Evolutionary conservation across 306 rosid genomes (phyloP), one percentile per base, ranked within the genome.

Genomic region (Dalbergia cochinchinensis): DNA sequence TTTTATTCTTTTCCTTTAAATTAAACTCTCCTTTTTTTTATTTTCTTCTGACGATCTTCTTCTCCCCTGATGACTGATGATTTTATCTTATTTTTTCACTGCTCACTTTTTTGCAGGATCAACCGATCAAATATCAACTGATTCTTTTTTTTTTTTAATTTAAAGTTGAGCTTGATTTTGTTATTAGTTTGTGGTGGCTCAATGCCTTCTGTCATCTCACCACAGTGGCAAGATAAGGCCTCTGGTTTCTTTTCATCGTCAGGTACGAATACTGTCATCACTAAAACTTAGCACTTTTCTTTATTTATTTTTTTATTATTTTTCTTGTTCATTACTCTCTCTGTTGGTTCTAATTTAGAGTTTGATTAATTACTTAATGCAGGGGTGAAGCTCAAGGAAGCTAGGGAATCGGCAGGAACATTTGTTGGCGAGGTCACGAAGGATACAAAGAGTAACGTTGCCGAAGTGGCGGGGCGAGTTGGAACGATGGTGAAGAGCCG

Each of bases 181-280:
- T 79, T 57, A 31, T 61, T 18, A 33, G 80, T 70, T 80, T 69
- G 83, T 78, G 41, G 84, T 78, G 88, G 71, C 58, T 71, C 91
- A 79, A 95, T 95, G 99, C 91, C 96, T 86, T 91, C 96, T 8
- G 85, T 85, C 45, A 61, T 31, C 37, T 84, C 91, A 70, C 92
- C 99, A 41, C 88, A 88, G 90, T 95, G 98, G 99, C 93, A 89
- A 6, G 99, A 93, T 79, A 89, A 91, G 84, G 98, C 99, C 68
- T 75, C 77, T 62, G 99, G 88, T 57, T 92, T 95, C 91, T 89
- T 95, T 83, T 91, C 99, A 60, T 87, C 96, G 68, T 93, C 99
- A 20, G 98, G 99, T 95, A 37, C 41, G 3, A 37, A 4, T 37
- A 37, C 41, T 37, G 2, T 3, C 7, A 37, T 81, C 57, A 4